A percentile compares a stretch with the other conserved stretches of the same genome.
Evolutionary conservation across 108 stramenopile species (phyloP).

Genomic region (Cyclostephanos tholiformis): DNA sequence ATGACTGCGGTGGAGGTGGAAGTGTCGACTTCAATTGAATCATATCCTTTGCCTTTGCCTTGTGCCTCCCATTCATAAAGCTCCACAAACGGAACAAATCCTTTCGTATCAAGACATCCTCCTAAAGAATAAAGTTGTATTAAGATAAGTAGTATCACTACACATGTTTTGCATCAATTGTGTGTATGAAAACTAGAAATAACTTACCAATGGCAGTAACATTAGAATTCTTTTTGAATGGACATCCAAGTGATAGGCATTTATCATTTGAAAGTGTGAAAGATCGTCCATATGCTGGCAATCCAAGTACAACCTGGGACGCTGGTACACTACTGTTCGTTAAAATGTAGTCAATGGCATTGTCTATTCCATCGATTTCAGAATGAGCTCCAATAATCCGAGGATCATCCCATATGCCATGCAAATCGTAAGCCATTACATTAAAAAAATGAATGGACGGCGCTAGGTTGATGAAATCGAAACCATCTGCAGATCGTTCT

Average conservation of each 20-base stretch:
- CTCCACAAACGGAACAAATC: slow-evolving; percentile 49
- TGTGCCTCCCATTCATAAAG: slow-evolving; percentile 40
- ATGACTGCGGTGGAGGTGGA: slow-evolving; percentile 33
- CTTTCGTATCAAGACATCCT: slow-evolving; percentile 43
- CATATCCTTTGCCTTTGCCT: slow-evolving; percentile 43
- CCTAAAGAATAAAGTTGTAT: neutral
- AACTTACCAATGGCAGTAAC: slow-evolving; percentile 38
- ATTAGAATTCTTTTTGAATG: slow-evolving; percentile 37
- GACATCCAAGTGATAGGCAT: slow-evolving; percentile 40
- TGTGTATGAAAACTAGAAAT: neutral
- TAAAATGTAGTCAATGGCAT: slow-evolving; percentile 46
- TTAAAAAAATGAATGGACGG: slow-evolving; percentile 48
- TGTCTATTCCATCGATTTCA: slow-evolving; percentile 42
- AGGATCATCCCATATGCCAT: slow-evolving; percentile 48
- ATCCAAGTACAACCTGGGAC: slow-evolving; percentile 46
- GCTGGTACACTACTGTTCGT: slow-evolving; percentile 42
- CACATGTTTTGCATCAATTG: neutral
- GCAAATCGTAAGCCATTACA: slow-evolving; percentile 53
- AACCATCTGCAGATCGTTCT: slow-evolving; percentile 28
- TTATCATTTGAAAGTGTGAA: slow-evolving; percentile 43
- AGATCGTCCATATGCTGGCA: slow-evolving; percentile 52
- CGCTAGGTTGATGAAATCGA: slow-evolving; percentile 39
- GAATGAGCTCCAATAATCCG: slow-evolving; percentile 43
- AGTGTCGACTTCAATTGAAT: slow-evolving; percentile 37
- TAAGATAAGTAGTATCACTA: neutral